Base-by-base conservation (phyloP, 2,329 filamentous ascomycete species). In the Annulohypoxylon truncatum region DNA sequence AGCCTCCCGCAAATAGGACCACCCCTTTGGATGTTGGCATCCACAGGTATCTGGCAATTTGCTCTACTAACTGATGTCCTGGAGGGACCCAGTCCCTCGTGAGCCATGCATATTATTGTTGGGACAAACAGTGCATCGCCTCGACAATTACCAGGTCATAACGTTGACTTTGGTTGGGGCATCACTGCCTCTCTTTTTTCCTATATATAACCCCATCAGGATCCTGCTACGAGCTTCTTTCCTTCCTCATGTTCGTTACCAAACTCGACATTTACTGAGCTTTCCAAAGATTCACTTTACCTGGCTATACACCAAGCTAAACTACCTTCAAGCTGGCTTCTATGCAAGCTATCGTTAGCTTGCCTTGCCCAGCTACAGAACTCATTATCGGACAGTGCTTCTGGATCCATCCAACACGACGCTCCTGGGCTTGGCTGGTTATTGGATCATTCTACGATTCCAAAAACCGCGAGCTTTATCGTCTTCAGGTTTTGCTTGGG, bases 401-500 rank as follows among this genome's bases (percentile, higher is more conserved):
- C 46, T 71, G 78, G 53, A 64, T 74, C 7, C 77, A 75, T 13
- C 74, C 71, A 2, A 73, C 76, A 22, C 71, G 74, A 2, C 75
- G 73, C 0, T 78, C 72, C 62, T 85, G 82, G 81, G 82, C 80
- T 13, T 84, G 79, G 79, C 77, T 85, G 48, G 76, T 84, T 20
- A 76, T 83, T 12, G 83, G 79, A 0, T 79, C 79, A 0, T 86
- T 85, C 56, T 84, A 82, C 73, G 82, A 86, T 75, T 57, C 67
- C 1, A 58, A 79, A 8, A 78, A 79, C 42, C 75, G 73, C 31
- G 72, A 79, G 3, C 62, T 86, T 38, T 86, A 83, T 82, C 83
- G 82, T 47, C 81, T 77, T 0, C 79, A 85, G 72, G 59, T 84
- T 18, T 81, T 85, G 26, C 61, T 80, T 22, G 77, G 75, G 6